Percentiles rank a stretch among this genome's conserved stretches.
Conservation (phyloP, 2,329 filamentous ascomycete species). For the Ceratocystis harringtonii region DNA sequence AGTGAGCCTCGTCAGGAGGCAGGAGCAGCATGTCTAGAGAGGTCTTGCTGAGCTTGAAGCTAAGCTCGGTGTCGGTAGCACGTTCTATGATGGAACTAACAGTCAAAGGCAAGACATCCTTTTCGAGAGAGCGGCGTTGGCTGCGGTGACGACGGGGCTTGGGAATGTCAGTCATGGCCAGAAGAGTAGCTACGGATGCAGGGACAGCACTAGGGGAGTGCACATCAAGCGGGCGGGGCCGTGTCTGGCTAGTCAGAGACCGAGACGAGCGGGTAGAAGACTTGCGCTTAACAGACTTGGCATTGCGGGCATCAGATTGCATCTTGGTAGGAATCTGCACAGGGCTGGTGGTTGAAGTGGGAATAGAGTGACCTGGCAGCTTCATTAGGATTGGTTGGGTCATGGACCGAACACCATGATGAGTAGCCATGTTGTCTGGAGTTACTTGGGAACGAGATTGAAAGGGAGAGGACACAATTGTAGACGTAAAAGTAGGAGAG, state of each 20-base stretch:
- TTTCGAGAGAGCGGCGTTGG: conserved; percentile 37
- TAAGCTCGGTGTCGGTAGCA: conserved; percentile 29
- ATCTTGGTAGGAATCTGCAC: conserved; percentile 38
- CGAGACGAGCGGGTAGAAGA: conserved; percentile 27
- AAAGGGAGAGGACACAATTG: conserved; percentile 15
- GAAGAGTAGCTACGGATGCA: conserved; percentile 43
- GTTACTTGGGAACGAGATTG: background rate
- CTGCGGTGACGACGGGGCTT: conserved; percentile 24
- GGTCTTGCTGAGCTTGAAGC: conserved; percentile 36
- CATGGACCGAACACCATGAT: conserved; percentile 1
- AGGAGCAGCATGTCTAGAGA: conserved; percentile 46
- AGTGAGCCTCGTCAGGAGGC: conserved; percentile 42
- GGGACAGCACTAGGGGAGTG: conserved; percentile 41
- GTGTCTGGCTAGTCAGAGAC: conserved; percentile 24
- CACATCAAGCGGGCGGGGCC: conserved; percentile 27
- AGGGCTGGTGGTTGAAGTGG: conserved; percentile 29
- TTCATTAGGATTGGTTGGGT: conserved; percentile 12
- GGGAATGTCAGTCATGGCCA: conserved; percentile 48
- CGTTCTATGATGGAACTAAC: conserved; percentile 13
- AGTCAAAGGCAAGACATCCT: conserved; percentile 22
- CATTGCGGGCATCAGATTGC: background rate
- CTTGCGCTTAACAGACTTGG: conserved; percentile 10
- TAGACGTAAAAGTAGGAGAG: conserved; percentile 10
- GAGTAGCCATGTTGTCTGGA: conserved; percentile 8
- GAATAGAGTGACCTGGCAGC: conserved; percentile 15